phyloP scores from a whole-genome alignment of 805 yeast species.

The Candida vartiovaarae region DNA sequence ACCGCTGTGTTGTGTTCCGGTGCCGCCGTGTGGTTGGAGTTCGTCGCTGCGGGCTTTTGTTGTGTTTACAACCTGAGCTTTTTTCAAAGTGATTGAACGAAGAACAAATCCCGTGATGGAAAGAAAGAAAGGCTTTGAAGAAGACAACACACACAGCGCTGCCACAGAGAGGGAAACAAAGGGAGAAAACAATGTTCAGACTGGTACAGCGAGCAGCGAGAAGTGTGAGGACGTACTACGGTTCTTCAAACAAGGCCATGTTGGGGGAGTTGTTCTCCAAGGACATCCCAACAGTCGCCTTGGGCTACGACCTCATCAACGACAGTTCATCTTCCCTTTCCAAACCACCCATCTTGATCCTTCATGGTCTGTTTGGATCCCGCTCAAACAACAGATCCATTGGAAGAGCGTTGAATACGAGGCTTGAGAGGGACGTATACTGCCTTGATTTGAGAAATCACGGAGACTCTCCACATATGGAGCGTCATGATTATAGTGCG shows the following conservation, averaged over 20 bases:
- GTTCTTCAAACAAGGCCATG: slow-evolving; percentile 11
- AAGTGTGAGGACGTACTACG: background rate
- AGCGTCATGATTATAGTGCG: slow-evolving; percentile 68
- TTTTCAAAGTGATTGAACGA: too few species aligned
- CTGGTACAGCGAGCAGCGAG: background rate
- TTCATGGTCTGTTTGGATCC: slow-evolving; percentile 89
- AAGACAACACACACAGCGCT: too few species aligned
- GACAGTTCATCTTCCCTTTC: slow-evolving; percentile 22
- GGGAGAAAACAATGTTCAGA: too few species aligned
- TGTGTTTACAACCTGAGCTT: too few species aligned
- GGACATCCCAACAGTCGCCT: slow-evolving; percentile 43
- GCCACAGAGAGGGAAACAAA: too few species aligned
- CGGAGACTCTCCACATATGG: slow-evolving; percentile 82
- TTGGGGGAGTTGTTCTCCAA: slow-evolving; percentile 23
- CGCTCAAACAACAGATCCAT: slow-evolving; percentile 75
- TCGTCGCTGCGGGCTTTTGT: too few species aligned
- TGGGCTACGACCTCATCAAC: slow-evolving; percentile 45
- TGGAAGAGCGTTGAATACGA: slow-evolving; percentile 47
- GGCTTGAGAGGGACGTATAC: slow-evolving; percentile 50
- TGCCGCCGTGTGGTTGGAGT: too few species aligned
- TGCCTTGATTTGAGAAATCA: slow-evolving; percentile 82
- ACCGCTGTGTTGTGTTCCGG: too few species aligned
- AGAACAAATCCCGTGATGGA: too few species aligned
- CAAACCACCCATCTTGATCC: slow-evolving; percentile 58
- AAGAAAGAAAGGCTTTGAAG: too few species aligned